Evolutionary conservation across 805 yeast genomes (phyloP).

Genomic region (Maudiozyma serrabonitensis): DNA sequence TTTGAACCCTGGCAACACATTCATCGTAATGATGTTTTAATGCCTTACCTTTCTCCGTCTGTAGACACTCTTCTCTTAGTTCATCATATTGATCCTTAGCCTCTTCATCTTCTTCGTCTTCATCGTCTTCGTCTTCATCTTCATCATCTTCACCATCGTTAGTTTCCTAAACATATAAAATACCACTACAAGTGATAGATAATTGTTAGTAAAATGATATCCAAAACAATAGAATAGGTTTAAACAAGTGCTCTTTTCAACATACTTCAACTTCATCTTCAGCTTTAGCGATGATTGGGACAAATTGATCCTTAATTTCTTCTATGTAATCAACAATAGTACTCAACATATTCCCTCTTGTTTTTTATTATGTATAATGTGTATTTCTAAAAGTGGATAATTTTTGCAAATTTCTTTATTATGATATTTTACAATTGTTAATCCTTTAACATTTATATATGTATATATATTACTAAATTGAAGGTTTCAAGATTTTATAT

Average conservation of each 20-base stretch:
- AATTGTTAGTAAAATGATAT: background rate
- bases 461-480: background rate
- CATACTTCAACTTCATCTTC: slow-evolving; percentile 34
- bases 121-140: slow-evolving; percentile 33
- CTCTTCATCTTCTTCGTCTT: slow-evolving; percentile 62
- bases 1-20: slow-evolving; percentile 90
- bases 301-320: slow-evolving; percentile 70
- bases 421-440: too few relatives aligned
- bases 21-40: slow-evolving; percentile 84
- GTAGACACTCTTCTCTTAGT: slow-evolving; percentile 58
- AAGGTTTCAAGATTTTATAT: too few relatives aligned
- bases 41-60: slow-evolving; percentile 57
- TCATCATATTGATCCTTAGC: slow-evolving; percentile 56
- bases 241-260: background rate
- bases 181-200: background rate
- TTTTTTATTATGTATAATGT: background rate
- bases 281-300: slow-evolving; percentile 77
- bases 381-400: background rate
- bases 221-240: background rate
- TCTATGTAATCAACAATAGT: slow-evolving; percentile 33
- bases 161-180: background rate
- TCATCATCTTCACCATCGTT: slow-evolving; percentile 26
- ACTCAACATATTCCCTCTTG: slow-evolving; percentile 24
- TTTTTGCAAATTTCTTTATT: too few relatives aligned
- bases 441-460: background rate